Percentiles rank a stretch among this genome's conserved stretches.
Conservation (phyloP, 768 basidiomycete species). For the Nidularia pulvinata region DNA sequence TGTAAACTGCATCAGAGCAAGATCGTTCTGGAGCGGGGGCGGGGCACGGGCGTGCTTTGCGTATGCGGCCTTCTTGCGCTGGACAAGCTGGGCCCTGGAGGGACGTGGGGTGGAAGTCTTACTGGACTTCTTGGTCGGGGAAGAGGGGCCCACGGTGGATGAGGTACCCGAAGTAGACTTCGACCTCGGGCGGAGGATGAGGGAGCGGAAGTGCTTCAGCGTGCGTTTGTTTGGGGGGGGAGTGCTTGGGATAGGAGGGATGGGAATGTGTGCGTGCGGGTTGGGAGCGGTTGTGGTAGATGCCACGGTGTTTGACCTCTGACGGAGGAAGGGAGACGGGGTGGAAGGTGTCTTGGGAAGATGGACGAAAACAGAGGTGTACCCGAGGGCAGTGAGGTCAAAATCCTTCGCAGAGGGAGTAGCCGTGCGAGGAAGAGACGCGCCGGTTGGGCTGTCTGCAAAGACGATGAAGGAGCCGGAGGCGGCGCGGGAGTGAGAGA, state of each 20-base stretch:
- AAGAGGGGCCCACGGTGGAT: conserved; percentile 9
- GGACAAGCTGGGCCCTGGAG: conserved; percentile 29
- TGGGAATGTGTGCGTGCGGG: conserved; percentile 12
- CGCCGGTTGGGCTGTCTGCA: conserved; percentile 39
- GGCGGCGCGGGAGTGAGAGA: conserved; percentile 33
- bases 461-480: conserved; percentile 49
- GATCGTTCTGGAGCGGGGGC: conserved; percentile 61
- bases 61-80: conserved; percentile 56
- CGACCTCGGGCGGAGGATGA: conserved; percentile 43
- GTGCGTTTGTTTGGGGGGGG: conserved; percentile 11
- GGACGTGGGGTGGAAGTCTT: conserved; percentile 1
- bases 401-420: conserved; percentile 49
- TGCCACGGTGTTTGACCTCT: conserved; percentile 1
- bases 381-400: conserved; percentile 62
- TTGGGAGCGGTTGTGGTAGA: conserved; percentile 17
- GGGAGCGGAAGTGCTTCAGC: conserved; percentile 48
- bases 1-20: conserved; percentile 68
- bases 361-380: conserved; percentile 65
- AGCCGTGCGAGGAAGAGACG: conserved; percentile 9
- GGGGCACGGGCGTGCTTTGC: conserved; percentile 30
- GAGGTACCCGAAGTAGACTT: too few species aligned
- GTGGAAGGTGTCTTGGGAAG: conserved; percentile 51
- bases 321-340: conserved; percentile 27
- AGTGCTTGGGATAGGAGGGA: conserved; percentile 14
- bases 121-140: conserved; percentile 13